These are phyloP conservation scores for Saccharomyces hybrid DNA, from an alignment of 1,139 yeast species.

Conservation along the genomic window DNA sequence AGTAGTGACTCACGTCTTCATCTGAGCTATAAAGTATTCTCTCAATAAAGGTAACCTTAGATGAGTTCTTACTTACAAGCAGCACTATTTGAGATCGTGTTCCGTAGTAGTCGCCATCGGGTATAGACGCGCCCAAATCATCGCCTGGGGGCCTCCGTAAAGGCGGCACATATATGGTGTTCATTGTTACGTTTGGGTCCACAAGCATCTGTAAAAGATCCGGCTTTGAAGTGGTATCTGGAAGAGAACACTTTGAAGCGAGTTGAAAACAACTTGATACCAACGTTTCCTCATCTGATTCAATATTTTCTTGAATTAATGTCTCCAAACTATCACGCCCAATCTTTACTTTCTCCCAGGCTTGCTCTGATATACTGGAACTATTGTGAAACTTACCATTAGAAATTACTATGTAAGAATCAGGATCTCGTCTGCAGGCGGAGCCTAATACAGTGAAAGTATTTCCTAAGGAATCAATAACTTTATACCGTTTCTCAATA, in stretches of 20 bases:
- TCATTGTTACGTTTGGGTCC: slow-evolving; percentile 38
- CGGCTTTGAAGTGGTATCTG: background rate
- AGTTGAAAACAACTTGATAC: slow-evolving; percentile 47
- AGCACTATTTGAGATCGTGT: slow-evolving; percentile 86
- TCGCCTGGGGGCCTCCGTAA: slow-evolving; percentile 29
- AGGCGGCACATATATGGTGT: slow-evolving; percentile 70
- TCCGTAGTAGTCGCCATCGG: slow-evolving; percentile 59
- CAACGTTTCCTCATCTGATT: slow-evolving; percentile 36
- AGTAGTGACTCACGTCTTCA: slow-evolving; percentile 15
- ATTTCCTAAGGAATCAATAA: slow-evolving; percentile 26
- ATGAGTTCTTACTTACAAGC: slow-evolving; percentile 42
- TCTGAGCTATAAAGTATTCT: slow-evolving; percentile 35
- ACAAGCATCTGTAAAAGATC: slow-evolving; percentile 12
- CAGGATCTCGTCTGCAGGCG: slow-evolving; percentile 17
- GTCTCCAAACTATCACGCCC: slow-evolving; percentile 44
- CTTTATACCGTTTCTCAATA: slow-evolving; percentile 31
- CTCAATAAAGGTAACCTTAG: slow-evolving; percentile 42
- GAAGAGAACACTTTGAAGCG: slow-evolving; percentile 38
- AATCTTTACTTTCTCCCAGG: slow-evolving; percentile 63
- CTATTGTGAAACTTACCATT: slow-evolving; percentile 30
- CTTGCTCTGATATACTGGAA: slow-evolving; percentile 45
- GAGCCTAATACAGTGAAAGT: slow-evolving; percentile 44
- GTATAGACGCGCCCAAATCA: slow-evolving; percentile 28
- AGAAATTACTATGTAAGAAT: slow-evolving; percentile 23
- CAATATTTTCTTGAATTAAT: slow-evolving; percentile 29